A percentile compares a stretch with the other conserved stretches of the same genome.
These are phyloP conservation scores for Herpetospermum pedunculosum DNA, from an alignment of 306 rosid genomes.

Conservation along the genomic window DNA sequence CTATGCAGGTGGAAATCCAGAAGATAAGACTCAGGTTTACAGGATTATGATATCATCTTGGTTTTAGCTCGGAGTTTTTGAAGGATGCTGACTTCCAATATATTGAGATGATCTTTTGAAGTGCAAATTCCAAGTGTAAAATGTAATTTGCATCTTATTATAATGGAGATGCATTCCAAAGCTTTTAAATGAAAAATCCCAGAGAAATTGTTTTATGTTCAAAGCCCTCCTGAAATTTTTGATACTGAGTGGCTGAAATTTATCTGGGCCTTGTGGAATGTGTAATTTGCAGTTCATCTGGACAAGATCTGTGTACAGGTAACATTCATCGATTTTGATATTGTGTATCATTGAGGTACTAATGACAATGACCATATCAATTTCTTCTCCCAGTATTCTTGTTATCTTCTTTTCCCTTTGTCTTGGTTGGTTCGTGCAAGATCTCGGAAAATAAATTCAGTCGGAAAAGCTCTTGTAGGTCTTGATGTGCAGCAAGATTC, in stretches of 20 bases:
- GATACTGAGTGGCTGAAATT: neutral
- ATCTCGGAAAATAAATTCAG: too few relatives aligned
- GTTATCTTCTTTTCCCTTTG: neutral
- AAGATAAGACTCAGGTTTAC: neutral
- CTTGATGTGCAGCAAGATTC: neutral
- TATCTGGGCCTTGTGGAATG: neutral
- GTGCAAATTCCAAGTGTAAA: neutral
- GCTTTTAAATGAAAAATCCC: neutral
- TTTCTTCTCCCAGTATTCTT: neutral
- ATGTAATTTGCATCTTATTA: neutral
- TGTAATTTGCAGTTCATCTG: neutral
- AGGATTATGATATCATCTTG: neutral
- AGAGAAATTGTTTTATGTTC: neutral
- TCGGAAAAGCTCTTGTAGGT: neutral
- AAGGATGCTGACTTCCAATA: neutral
- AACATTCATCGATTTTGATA: neutral
- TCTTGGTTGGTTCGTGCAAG: neutral
- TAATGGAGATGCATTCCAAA: neutral
- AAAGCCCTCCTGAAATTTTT: neutral
- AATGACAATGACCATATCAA: neutral
- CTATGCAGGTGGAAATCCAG: constrained; percentile 9
- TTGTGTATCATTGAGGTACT: neutral
- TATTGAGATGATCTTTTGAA: neutral
- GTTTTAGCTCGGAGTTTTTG: neutral
- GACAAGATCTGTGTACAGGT: neutral